Percentiles rank a stretch among this genome's conserved stretches.
Evolutionary conservation across 192 early-diverging fungal genomes (phyloP).

Genomic region (Anaeromyces robustus): DNA sequence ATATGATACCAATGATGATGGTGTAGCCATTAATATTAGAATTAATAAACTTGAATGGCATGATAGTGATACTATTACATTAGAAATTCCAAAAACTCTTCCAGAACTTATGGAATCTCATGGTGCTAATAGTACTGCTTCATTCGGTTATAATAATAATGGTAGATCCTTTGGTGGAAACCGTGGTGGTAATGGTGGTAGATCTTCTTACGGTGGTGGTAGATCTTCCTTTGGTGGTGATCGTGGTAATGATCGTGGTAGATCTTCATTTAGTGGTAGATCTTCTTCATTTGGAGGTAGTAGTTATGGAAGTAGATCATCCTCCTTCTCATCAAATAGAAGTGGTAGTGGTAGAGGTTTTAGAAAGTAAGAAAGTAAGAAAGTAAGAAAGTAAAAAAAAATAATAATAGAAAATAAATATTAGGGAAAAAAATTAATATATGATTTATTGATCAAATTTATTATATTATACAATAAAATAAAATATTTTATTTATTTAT

Average conservation of each 20-base stretch:
- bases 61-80: constrained; percentile 37
- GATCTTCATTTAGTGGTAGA: constrained; percentile 1
- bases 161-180: background rate
- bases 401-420: no score
- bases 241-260: constrained; percentile 16
- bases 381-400: no score
- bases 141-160: background rate
- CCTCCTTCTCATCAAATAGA: background rate
- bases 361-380: background rate
- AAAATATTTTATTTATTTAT: no score
- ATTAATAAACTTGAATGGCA: constrained; percentile 58
- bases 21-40: constrained; percentile 15
- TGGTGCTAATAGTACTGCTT: background rate
- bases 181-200: constrained; percentile 18
- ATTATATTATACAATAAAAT: no score
- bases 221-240: constrained; percentile 23
- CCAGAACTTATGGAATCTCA: constrained; percentile 59
- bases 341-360: background rate
- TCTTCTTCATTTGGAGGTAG: background rate
- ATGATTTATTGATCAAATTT: no score
- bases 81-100: constrained; percentile 54
- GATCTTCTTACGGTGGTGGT: constrained; percentile 13
- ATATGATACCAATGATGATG: constrained; percentile 31
- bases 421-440: no score
- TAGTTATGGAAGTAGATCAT: background rate